Base-by-base conservation (phyloP, 305 asterid species). In the Andrographis paniculata region DNA sequence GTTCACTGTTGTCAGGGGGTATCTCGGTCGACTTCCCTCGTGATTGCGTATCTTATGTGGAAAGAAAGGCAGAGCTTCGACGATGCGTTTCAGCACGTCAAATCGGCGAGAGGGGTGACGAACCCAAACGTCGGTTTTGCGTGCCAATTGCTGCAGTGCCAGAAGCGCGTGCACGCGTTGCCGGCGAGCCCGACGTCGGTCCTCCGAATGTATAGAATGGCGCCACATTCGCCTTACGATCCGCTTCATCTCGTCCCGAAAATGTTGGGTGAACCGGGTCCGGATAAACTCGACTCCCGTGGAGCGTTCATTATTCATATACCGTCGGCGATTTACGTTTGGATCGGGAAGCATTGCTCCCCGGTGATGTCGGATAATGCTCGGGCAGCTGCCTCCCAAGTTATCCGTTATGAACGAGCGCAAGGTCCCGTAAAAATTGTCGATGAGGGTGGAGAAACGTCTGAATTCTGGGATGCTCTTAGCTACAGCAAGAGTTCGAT, bases 41-140 rank as follows among this genome's bases (percentile, higher is more conserved):
- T 91, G 33, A 91, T 91, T 42, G 99, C 99, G 0, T 91, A 91
- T 65, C 84, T 91, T 35, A 91, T 91, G 96, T 91, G 98, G 98
- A 91, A 74, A 58, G 70, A 83, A 44, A 82, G 81, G 36, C 71
- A 66, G 56, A 80, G 79, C 66, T 86, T 91, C 30, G 96, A 91
- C 46, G 96, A 80, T 59, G 96, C 98, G 16, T 86, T 91, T 47
- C 87, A 82, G 72, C 75, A 58, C 27, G 98, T 86, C n/a, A 91
- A 83, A 68, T 58, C 71, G 27, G 95, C 94, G 14, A 65, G 98
- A 62, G 95, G 93, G 50, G 95, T 91, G 64, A 74, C 96, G 23
- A 80, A 91, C 43, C 98, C 96, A 0, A 86, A 91, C 38, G 80
- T 91, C 71, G 98, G 98, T 39, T 91, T 91, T 49, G 94, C 93